Conservation (phyloP, 495 filamentous ascomycete species). For the Penicillium salamii region DNA sequence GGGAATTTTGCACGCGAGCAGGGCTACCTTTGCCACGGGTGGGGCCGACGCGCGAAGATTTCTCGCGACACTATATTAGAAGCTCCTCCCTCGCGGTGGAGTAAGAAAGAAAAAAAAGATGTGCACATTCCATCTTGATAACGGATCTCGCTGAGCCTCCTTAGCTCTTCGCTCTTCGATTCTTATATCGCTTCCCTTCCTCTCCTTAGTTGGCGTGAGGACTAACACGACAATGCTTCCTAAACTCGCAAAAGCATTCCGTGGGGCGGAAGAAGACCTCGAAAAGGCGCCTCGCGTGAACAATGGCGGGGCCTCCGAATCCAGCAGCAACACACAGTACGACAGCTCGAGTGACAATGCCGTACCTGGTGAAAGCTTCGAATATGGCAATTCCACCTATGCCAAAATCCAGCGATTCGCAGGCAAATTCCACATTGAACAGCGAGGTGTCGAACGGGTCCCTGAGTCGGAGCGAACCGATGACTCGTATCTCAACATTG, state of each 20-base stretch:
- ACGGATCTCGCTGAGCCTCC: slow-evolving; percentile 21
- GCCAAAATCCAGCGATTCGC: slow-evolving; percentile 70
- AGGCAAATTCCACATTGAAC: slow-evolving; percentile 68
- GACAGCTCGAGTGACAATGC: slow-evolving; percentile 52
- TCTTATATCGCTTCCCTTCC: slow-evolving; percentile 1
- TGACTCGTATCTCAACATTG: slow-evolving; percentile 63
- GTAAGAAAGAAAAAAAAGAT: slow-evolving; percentile 25
- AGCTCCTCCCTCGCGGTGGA: slow-evolving; percentile 15
- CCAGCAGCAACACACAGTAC: slow-evolving; percentile 14
- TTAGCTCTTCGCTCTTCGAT: slow-evolving; percentile 12
- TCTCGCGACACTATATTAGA: slow-evolving; percentile 24
- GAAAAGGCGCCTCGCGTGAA: slow-evolving; percentile 40
- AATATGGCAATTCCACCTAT: slow-evolving; percentile 57
- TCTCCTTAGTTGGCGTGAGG: slow-evolving; percentile 8
- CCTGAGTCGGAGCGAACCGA: slow-evolving; percentile 71
- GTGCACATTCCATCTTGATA: slow-evolving; percentile 17
- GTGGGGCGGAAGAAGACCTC: slow-evolving; percentile 28
- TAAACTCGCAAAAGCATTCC: slow-evolving; percentile 23
- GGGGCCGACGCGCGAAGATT: slow-evolving; percentile 20
- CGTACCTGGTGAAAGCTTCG: slow-evolving; percentile 60
- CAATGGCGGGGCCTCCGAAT: slow-evolving; percentile 30
- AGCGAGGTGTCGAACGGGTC: slow-evolving; percentile 77
- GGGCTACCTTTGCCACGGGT: slow-evolving; percentile 15
- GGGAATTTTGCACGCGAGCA: slow-evolving; percentile 21
- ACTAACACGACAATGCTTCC: slow-evolving; percentile 10